Conservation (phyloP, 2,329 filamentous ascomycete genomes). For the Colletotrichum tabaci region DNA sequence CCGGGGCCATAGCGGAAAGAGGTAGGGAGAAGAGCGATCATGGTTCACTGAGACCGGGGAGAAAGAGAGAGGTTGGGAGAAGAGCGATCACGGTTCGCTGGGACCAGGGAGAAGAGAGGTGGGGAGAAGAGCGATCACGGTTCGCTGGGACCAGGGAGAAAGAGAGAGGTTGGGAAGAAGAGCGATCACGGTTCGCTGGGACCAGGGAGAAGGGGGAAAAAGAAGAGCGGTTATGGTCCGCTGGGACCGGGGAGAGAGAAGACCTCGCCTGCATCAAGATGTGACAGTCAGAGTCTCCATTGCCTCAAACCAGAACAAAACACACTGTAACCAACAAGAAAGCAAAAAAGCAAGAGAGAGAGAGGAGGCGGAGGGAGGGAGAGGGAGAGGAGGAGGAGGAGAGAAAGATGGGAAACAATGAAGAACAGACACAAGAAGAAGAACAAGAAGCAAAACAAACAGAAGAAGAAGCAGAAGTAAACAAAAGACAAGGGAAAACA, state of each 20-base stretch:
- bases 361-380: no score
- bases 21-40: not conserved
- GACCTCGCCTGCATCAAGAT: not conserved
- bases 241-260: not conserved
- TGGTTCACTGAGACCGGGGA: not conserved
- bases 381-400: not conserved
- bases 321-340: not conserved
- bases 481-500: not conserved
- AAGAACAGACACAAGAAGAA: not conserved
- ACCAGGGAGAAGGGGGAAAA: not conserved
- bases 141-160: conserved; percentile 1
- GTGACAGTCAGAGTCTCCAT: not conserved
- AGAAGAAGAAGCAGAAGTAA: not conserved
- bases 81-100: not conserved
- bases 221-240: not conserved
- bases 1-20: conserved; percentile 14
- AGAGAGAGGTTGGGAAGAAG: not conserved
- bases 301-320: conserved; percentile 5
- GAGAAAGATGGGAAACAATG: not conserved
- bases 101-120: not conserved
- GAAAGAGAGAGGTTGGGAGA: not conserved
- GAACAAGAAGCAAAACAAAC: conserved; percentile 1
- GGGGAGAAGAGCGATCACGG: not conserved
- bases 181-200: conserved; percentile 3
- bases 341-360: no score